Base-by-base conservation (phyloP, 2,329 filamentous ascomycete genomes). In the Pezicula radicicola region DNA sequence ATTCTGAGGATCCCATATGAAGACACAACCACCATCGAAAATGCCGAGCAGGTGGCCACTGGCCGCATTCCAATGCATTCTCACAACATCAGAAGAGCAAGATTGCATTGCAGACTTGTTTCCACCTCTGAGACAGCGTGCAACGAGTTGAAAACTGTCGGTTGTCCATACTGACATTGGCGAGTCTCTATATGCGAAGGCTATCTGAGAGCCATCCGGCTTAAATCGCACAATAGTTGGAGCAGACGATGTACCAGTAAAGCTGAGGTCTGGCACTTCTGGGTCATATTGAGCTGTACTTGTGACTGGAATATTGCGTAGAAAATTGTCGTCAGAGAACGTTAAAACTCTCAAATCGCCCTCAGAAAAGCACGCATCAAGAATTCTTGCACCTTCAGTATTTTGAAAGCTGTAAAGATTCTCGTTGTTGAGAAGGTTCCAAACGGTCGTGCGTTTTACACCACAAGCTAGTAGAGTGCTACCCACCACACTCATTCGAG, bases 141-240 rank as follows among this genome's bases (percentile, higher is more conserved):
- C 48, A 39, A 60, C 47, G 9, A 54, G 44, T 39, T 46, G 28
- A 19, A 28, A 27, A 16, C 37, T 27, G 30, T 55, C 35, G 2
- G 51, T 25, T 18, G 40, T 49, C 56, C 58, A 59, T n/a, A 60
- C 49, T 28, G 52, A 41, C 25, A 59, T 37, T 10, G 56, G 55
- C 35, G 49, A 53, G 6, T 48, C 51, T 47, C 48, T 40, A 33
- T 59, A 59, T 19, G 56, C 48, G 1, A 60, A 50, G 8, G 55
- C 56, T n/a, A 60, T 44, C 30, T 48, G 46, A 16, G 50, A 48
- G 18, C 36, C 49, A 43, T 60, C 50, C 2, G 49, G 44, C 25
- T 49, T 60, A 37, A 60, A 49, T n/a, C 37, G 21, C 21, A 49
- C 47, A 42, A 49, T 42, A 18, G 47, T 42, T 30, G 37, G 47